phyloP scores from a whole-genome alignment of 2,329 filamentous ascomycete genomes.

The Botrytis hyacinthi region DNA sequence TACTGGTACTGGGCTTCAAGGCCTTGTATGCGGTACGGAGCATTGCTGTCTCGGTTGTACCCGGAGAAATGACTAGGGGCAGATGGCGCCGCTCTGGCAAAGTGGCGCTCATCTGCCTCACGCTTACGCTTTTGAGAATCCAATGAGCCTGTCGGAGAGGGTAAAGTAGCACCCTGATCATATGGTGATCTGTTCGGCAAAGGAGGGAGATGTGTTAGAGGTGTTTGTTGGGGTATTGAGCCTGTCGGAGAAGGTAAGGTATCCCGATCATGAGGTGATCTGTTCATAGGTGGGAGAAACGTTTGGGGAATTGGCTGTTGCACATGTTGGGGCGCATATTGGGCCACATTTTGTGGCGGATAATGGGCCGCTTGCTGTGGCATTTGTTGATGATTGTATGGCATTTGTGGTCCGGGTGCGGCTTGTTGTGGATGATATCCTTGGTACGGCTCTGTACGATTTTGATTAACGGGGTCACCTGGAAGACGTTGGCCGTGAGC shows the following conservation, averaged over 20 bases:
- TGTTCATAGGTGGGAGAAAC: neutral
- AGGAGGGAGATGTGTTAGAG: neutral
- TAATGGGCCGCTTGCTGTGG: neutral
- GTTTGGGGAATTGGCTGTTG: neutral
- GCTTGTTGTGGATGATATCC: neutral
- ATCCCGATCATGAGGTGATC: neutral
- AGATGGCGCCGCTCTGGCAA: conserved; percentile 40
- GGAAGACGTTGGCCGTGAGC: conserved; percentile 43
- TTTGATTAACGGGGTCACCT: conserved; percentile 29
- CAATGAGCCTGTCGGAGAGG: conserved; percentile 37
- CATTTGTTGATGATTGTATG: neutral
- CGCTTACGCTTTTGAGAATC: conserved; percentile 35
- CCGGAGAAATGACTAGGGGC: conserved; percentile 28
- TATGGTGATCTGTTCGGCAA: neutral
- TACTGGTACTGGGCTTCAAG: conserved; percentile 13
- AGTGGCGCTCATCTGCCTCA: conserved; percentile 39
- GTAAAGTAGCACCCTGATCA: conserved; percentile 18
- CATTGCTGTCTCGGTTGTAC: conserved; percentile 28
- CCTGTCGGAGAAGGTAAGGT: conserved; percentile 36
- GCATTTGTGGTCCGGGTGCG: neutral
- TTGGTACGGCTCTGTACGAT: conserved; percentile 22
- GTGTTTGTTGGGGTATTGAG: conserved; percentile 21
- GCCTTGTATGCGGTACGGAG: conserved; percentile 10
- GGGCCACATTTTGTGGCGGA: neutral
- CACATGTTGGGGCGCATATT: neutral